A percentile compares a stretch with the other conserved stretches of the same genome.
Conservation (phyloP, 129 eudicot species). For the Pittosporum tobira region DNA sequence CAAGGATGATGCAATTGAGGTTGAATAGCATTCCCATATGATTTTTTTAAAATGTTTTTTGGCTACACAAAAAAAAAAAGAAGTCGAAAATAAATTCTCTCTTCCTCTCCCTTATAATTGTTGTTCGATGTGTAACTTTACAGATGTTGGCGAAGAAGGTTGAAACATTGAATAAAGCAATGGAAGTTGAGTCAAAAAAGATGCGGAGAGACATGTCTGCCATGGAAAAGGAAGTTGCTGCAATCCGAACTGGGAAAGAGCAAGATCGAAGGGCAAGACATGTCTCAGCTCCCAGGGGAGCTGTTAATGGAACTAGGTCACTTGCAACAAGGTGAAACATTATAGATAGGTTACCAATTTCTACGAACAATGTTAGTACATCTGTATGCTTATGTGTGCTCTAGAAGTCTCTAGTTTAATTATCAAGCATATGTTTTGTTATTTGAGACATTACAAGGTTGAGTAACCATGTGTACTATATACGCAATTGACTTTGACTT, state of each 20-base stretch:
- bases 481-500: too few species aligned
- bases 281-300: conserved; percentile 42
- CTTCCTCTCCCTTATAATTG: neutral
- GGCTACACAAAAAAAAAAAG: too few species aligned
- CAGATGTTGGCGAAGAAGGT: conserved; percentile 75
- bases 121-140: conserved; percentile 7
- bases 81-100: neutral
- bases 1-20: conserved; percentile 81
- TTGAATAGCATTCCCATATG: conserved; percentile 16
- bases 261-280: conserved; percentile 37
- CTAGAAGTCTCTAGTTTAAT: too few species aligned
- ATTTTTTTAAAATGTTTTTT: neutral
- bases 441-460: too few species aligned
- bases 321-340: conserved; percentile 17
- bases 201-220: conserved; percentile 78
- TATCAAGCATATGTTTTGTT: too few species aligned
- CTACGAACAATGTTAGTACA: too few species aligned
- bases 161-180: conserved; percentile 73
- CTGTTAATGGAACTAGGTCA: conserved; percentile 30
- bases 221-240: conserved; percentile 79
- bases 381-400: too few species aligned
- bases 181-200: conserved; percentile 81
- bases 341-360: too few species aligned
- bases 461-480: too few species aligned
- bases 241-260: conserved; percentile 52